Evolutionary conservation across 768 basidiomycete genomes (phyloP).

Genomic region (Chiua virens): DNA sequence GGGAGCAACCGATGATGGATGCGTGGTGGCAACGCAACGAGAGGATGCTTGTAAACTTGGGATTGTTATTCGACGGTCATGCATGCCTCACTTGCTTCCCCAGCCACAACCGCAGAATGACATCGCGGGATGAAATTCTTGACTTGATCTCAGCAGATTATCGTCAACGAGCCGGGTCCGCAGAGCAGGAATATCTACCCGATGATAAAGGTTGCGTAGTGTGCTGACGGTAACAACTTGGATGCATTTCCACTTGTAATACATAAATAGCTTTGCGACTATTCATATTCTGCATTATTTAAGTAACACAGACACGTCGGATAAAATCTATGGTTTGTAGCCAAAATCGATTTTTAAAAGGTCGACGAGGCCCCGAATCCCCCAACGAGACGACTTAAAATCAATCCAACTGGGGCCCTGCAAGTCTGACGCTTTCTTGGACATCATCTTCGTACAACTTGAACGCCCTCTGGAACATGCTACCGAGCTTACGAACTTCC

Average conservation of each 20-base stretch:
- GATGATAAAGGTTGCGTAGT: constrained; percentile 13
- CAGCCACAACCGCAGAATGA: constrained; percentile 14
- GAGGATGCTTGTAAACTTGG: constrained; percentile 9
- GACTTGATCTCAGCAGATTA: constrained; percentile 10
- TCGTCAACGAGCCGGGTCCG: not conserved
- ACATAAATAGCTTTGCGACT: not conserved
- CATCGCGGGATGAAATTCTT: constrained; percentile 18
- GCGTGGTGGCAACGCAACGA: constrained; percentile 34
- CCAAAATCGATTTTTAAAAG: not conserved
- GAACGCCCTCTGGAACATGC: constrained; percentile 96
- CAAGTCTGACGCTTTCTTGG: constrained; percentile 71
- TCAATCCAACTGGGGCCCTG: constrained; percentile 61
- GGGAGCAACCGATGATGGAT: constrained; percentile 29
- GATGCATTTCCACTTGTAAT: not conserved
- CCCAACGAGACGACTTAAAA: not conserved
- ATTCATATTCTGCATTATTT: constrained; percentile 2
- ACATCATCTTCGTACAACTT: constrained; percentile 89
- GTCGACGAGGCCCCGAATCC: not conserved
- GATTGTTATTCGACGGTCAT: constrained; percentile 28
- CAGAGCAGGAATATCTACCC: constrained; percentile 8
- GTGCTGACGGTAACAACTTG: constrained; percentile 13
- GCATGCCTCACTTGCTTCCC: constrained; percentile 28
- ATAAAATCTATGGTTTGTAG: constrained; percentile 7
- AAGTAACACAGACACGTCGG: not conserved
- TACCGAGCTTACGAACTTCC: constrained; percentile 83